phyloP scores from a whole-genome alignment of 352 stramenopile species.

The Blastocystis sp. region DNA sequence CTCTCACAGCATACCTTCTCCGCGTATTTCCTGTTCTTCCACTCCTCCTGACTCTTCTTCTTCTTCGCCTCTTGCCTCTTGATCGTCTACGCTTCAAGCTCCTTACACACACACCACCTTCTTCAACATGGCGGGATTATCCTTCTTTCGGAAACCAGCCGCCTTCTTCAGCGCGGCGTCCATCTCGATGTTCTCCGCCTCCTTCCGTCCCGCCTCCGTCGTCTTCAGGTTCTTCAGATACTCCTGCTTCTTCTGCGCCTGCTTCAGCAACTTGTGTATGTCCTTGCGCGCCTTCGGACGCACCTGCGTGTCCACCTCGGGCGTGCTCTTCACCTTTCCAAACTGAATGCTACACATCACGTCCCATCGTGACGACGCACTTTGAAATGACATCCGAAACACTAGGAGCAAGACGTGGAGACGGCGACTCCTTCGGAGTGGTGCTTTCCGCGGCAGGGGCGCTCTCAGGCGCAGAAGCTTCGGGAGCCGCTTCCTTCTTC shows the following conservation, averaged over 20 bases:
- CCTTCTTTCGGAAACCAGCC: constrained; percentile 52
- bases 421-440: not conserved
- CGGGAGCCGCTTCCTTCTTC: not conserved
- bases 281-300: constrained; percentile 60
- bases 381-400: constrained; percentile 68
- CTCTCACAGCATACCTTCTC: constrained; percentile 26
- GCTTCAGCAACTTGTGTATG: constrained; percentile 67
- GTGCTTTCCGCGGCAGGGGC: not conserved
- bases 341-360: constrained; percentile 60
- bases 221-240: constrained; percentile 61
- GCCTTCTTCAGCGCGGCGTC: constrained; percentile 44
- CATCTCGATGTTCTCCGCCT: constrained; percentile 20
- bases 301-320: constrained; percentile 53
- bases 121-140: constrained; percentile 60
- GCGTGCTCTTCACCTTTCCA: constrained; percentile 36
- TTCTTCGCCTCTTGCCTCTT: constrained; percentile 64
- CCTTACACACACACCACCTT: not conserved
- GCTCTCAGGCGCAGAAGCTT: not conserved
- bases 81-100: constrained; percentile 45
- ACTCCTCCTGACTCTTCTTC: constrained; percentile 72
- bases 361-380: not conserved
- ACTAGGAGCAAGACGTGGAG: not conserved
- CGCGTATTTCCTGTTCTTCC: constrained; percentile 51
- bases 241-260: constrained; percentile 68
- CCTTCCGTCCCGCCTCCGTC: constrained; percentile 21